Evolutionary conservation across 371 early-diverging fungal genomes (phyloP).

Genomic region (Caulochytrium protostelioides): DNA sequence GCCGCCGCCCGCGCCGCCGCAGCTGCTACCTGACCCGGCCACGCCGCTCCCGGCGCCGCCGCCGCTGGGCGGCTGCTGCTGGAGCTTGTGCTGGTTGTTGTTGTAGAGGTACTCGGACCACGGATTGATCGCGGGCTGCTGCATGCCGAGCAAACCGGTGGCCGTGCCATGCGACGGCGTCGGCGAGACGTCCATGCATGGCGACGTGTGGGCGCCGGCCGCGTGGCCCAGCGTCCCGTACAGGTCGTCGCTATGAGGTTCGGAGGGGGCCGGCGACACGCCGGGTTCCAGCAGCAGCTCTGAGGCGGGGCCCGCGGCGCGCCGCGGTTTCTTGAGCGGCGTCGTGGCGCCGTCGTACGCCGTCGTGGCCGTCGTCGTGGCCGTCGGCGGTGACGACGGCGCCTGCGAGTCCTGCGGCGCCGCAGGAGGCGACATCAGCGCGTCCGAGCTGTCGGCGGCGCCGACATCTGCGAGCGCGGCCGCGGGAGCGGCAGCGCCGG

Average conservation of each 20-base stretch:
- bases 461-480: too few relatives aligned
- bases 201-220: constrained; percentile 3
- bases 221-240: constrained; percentile 7
- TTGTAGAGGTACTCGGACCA: constrained; percentile 32
- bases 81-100: constrained; percentile 5
- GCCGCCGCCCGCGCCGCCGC: constrained; percentile 11
- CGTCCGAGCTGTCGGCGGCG: not conserved
- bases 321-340: too few relatives aligned
- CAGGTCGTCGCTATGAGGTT: constrained; percentile 1
- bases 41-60: not conserved
- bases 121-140: constrained; percentile 22
- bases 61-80: not conserved
- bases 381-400: not conserved
- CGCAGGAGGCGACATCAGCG: not conserved
- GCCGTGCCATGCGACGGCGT: not conserved
- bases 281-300: not conserved
- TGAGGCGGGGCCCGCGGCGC: not conserved
- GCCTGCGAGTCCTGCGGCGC: not conserved
- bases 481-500: not conserved
- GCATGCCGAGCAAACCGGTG: not conserved
- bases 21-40: constrained; percentile 5
- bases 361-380: too few relatives aligned
- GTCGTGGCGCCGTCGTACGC: too few relatives aligned
- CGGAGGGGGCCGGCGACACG: not conserved
- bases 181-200: not conserved